Conservation (phyloP, 345 rosid species). For the Aegle marmelos region DNA sequence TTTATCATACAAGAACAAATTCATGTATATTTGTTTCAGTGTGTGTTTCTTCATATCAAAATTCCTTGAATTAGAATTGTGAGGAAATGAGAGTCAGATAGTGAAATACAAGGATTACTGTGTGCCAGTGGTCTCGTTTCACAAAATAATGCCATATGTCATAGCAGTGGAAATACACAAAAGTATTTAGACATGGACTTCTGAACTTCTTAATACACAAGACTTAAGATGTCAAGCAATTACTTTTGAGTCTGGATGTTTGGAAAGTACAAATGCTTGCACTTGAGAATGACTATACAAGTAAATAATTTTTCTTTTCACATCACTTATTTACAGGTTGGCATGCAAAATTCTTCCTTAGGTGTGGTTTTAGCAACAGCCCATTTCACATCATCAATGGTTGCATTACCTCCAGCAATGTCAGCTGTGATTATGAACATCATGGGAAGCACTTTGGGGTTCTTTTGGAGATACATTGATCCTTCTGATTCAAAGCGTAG, state of each 20-base stretch:
- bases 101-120: background rate
- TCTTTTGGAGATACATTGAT: constrained; percentile 46
- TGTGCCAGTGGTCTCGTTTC: background rate
- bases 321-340: constrained; percentile 36
- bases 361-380: constrained; percentile 64
- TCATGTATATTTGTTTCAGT: background rate
- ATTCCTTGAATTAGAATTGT: background rate
- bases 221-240: background rate
- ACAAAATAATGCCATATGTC: background rate
- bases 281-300: background rate
- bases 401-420: constrained; percentile 54
- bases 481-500: constrained; percentile 21
- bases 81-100: background rate
- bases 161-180: background rate
- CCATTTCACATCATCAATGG: constrained; percentile 60
- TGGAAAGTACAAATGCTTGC: background rate
- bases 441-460: constrained; percentile 59
- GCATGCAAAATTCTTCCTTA: constrained; percentile 71
- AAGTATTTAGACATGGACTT: too few relatives aligned
- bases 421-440: constrained; percentile 71
- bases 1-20: background rate
- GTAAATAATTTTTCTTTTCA: background rate
- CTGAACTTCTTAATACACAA: background rate
- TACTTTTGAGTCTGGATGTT: background rate
- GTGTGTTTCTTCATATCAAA: background rate